A percentile compares a stretch with the other conserved stretches of the same genome.
phyloP scores from a whole-genome alignment of 805 yeast genomes.

The Spathaspora girioi region DNA sequence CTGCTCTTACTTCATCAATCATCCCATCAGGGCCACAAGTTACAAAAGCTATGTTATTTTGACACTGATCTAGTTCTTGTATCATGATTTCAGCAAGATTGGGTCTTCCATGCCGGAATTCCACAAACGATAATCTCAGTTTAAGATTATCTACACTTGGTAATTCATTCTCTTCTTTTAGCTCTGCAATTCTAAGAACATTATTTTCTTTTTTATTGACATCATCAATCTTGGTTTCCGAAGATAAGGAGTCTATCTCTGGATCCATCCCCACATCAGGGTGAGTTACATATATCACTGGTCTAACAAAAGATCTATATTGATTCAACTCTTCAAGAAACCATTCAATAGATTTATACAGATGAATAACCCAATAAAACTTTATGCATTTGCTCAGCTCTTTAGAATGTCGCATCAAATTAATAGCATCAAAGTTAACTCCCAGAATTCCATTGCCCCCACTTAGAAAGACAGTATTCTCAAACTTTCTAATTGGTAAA shows the following conservation, averaged over 20 bases:
- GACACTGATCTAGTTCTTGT: conserved; percentile 30
- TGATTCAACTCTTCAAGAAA: conserved; percentile 31
- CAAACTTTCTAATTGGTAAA: conserved; percentile 27
- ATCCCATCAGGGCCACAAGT: conserved; percentile 60
- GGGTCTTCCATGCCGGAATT: conserved; percentile 49
- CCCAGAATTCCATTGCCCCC: conserved; percentile 45
- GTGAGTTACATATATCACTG: conserved; percentile 41
- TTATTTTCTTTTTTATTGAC: no score
- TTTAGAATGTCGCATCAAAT: conserved; percentile 16
- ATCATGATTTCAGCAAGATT: conserved; percentile 29
- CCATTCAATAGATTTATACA: conserved; percentile 38
- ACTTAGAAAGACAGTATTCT: conserved; percentile 25
- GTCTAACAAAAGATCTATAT: conserved; percentile 30
- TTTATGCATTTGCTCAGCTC: conserved; percentile 14
- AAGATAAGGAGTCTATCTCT: background rate
- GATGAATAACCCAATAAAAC: conserved; percentile 39
- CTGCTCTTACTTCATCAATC: conserved; percentile 48
- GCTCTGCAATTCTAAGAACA: no score
- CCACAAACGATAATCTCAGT: conserved; percentile 19
- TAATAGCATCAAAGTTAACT: conserved; percentile 27
- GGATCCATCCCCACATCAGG: conserved; percentile 14
- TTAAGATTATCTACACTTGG: background rate
- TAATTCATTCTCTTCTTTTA: no score
- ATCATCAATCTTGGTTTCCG: no score
- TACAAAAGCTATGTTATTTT: conserved; percentile 49